Conservation (phyloP, 129 eudicot species). For the Arctium minus region DNA sequence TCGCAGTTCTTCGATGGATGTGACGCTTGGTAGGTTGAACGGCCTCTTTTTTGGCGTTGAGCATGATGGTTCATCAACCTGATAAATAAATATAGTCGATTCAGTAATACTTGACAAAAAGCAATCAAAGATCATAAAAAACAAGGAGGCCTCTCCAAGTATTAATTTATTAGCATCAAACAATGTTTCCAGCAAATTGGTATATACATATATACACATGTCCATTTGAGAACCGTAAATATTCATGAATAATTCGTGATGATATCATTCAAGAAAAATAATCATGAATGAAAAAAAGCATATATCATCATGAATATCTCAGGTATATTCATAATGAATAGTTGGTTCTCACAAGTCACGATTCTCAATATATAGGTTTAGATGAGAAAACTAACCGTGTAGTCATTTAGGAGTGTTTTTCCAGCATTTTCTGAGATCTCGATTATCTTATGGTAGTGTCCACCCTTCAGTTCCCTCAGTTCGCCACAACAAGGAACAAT, state of each 20-base stretch:
- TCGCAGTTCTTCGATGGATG: constrained; percentile 84
- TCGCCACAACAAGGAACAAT: constrained; percentile 91
- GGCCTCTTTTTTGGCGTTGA: constrained; percentile 81
- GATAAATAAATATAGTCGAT: neutral
- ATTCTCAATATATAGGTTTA: neutral
- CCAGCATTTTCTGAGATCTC: constrained; percentile 92
- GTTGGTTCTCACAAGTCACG: no score
- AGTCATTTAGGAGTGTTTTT: constrained; percentile 82
- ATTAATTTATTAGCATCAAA: no score
- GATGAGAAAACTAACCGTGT: constrained; percentile 53
- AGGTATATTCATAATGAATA: neutral
- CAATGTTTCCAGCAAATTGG: no score
- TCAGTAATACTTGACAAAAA: neutral
- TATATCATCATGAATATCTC: no score
- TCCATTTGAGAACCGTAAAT: neutral
- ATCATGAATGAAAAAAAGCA: neutral
- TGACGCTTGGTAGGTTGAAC: constrained; percentile 64
- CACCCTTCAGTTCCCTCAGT: constrained; percentile 75
- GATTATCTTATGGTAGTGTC: constrained; percentile 74
- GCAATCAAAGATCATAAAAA: no score
- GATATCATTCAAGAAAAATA: neutral
- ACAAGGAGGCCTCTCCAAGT: neutral
- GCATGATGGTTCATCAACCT: constrained; percentile 94
- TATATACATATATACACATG: no score
- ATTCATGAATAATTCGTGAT: neutral